Evolutionary conservation across 163 green algal genomes (phyloP).

Genomic region (Chlamydomonas reinhardtii): DNA sequence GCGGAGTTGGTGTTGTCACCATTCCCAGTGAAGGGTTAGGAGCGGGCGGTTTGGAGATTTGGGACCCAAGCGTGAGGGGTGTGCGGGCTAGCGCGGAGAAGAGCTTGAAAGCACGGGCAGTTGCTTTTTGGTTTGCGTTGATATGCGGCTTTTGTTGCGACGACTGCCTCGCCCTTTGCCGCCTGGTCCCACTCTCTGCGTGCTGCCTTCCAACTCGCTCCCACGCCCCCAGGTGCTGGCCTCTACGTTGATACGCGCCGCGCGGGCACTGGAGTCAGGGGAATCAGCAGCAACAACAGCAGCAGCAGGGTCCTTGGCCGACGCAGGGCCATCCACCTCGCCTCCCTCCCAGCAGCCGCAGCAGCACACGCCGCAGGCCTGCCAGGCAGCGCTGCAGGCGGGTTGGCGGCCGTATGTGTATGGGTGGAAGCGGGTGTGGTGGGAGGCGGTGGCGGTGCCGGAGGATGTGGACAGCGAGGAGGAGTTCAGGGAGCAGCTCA

Average conservation of each 20-base stretch:
- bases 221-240: conserved; percentile 51
- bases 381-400: conserved; percentile 59
- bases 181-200: too few relatives aligned
- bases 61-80: too few relatives aligned
- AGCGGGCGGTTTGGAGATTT: too few relatives aligned
- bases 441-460: conserved; percentile 83
- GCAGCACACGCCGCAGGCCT: not conserved
- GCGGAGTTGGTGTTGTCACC: too few relatives aligned
- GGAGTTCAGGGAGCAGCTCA: conserved; percentile 74
- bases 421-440: conserved; percentile 89
- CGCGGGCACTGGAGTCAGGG: conserved; percentile 8
- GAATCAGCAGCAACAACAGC: not conserved
- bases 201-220: too few relatives aligned
- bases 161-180: too few relatives aligned
- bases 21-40: too few relatives aligned
- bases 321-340: not conserved
- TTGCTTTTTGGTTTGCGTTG: too few relatives aligned
- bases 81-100: too few relatives aligned
- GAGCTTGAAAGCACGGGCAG: too few relatives aligned
- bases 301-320: not conserved
- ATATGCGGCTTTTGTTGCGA: too few relatives aligned
- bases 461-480: conserved; percentile 79
- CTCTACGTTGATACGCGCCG: conserved; percentile 49
- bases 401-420: conserved; percentile 82
- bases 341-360: not conserved